Conservation (phyloP, 1,284 basidiomycete genomes). For the Agroathelia rolfsii region DNA sequence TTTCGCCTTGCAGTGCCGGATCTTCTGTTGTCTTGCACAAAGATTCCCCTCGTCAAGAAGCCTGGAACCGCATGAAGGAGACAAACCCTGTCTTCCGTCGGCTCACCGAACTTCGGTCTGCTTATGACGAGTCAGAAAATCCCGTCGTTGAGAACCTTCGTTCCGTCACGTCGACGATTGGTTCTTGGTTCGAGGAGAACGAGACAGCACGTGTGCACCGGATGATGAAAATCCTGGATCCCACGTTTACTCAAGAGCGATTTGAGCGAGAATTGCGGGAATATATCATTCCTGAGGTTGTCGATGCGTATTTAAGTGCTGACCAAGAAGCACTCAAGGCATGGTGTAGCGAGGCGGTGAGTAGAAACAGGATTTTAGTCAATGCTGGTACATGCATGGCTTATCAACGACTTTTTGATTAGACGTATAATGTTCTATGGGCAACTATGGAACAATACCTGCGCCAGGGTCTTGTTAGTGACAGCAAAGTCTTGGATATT, state of each 20-base stretch:
- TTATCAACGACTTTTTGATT: constrained; percentile 3
- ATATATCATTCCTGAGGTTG: constrained; percentile 95
- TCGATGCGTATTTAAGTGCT: constrained; percentile 90
- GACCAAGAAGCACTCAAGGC: constrained; percentile 78
- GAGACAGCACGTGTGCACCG: constrained; percentile 92
- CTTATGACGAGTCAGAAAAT: constrained; percentile 91
- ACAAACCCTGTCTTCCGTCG: constrained; percentile 64
- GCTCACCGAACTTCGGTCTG: constrained; percentile 51
- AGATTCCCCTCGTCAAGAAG: constrained; percentile 65
- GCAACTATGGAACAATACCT: constrained; percentile 95
- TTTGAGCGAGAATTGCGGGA: constrained; percentile 91
- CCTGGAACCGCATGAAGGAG: constrained; percentile 68
- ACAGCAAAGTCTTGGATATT: constrained; percentile 90
- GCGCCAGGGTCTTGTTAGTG: constrained; percentile 80
- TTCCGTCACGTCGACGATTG: constrained; percentile 77
- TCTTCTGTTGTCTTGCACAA: constrained; percentile 77
- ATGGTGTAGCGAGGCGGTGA: constrained; percentile 95
- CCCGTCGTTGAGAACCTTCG: constrained; percentile 79
- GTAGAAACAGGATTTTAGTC: too few species aligned
- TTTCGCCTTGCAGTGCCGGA: constrained; percentile 59
- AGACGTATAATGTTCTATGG: constrained; percentile 96
- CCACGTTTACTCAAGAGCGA: constrained; percentile 74
- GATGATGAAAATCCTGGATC: constrained; percentile 81
- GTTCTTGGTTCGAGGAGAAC: constrained; percentile 92
- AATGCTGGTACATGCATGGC: constrained; percentile 4